Base-by-base conservation (phyloP, 768 basidiomycete genomes). In the Candolleomyces eurysporus region DNA sequence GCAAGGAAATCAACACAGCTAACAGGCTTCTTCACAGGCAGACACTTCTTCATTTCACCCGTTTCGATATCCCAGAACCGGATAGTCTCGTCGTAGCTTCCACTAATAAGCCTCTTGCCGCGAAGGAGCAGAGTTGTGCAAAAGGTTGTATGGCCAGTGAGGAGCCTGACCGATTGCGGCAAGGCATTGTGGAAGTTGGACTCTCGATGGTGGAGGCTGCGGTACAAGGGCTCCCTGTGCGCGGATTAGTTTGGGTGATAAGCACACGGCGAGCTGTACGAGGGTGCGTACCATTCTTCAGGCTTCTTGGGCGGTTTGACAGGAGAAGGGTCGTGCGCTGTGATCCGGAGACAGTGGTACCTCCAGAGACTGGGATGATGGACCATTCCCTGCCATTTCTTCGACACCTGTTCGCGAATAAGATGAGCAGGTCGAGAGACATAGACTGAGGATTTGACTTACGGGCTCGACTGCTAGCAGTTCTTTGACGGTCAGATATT, bases 1-100 rank as follows among this genome's bases (percentile, higher is more conserved):
- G 86, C 83, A 64, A 92, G 75, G 72, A 91, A 95, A 69, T 95
- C 92, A 46, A 96, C 85, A 72, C 94, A 94, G 63, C 92, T 92
- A 39, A 96, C 92, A 1, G 93, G 90, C 66, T 94, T 95, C 78
- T 94, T 94, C 11, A 93, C 92, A 59, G 84, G 81, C 48, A 94
- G 69, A 65, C 90, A 92, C 67, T 89, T 91, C 74, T 88, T 88
- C 74, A 79, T 77, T 68, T 80, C 80, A 14, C 82, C 82, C 0
- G 77, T 82, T 55, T 82, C 79, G 11, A 96, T 82, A 70, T 95
- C 91, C 94, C 94, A 96, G 73, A 96, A 92, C 13, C 94, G 82
- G 62, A 96, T 95, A 1, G 91, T 93, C 72, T 94, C 94, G 59
- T 96, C 94, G 68, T 95, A 94, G 30, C 90, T 91, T 16, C 94